A percentile compares a stretch with the other conserved stretches of the same genome.
Evolutionary conservation across 768 basidiomycete genomes (phyloP).

Genomic region (Auricularia sp.): DNA sequence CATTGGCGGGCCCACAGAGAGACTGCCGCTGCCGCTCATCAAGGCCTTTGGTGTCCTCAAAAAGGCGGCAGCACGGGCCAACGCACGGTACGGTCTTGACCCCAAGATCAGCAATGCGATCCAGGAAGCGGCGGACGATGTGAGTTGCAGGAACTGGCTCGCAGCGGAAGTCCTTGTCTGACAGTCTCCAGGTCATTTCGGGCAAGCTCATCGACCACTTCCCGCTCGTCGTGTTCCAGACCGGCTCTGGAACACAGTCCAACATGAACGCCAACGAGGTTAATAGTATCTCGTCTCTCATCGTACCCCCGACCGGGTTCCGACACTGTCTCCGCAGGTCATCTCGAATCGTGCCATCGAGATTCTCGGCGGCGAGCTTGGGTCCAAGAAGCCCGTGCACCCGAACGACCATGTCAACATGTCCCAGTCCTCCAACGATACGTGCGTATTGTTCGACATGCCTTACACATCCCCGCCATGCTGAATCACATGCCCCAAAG

Average conservation of each 20-base stretch:
- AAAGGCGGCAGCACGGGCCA: slow-evolving; percentile 90
- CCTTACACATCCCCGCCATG: background rate
- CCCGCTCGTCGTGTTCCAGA: slow-evolving; percentile 98
- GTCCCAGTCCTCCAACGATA: slow-evolving; percentile 98
- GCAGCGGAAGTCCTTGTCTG: too few relatives aligned
- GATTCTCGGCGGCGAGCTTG: slow-evolving; percentile 87
- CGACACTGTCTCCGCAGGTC: slow-evolving; percentile 42
- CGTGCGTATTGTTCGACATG: slow-evolving; percentile 40
- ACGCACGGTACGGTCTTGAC: slow-evolving; percentile 84
- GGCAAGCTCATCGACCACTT: slow-evolving; percentile 93
- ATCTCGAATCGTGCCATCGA: slow-evolving; percentile 98
- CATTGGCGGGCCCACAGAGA: slow-evolving; percentile 90
- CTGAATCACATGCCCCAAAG: slow-evolving; percentile 28
- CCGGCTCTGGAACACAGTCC: slow-evolving; percentile 95
- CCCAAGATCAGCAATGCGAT: slow-evolving; percentile 81
- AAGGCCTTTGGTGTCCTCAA: slow-evolving; percentile 97
- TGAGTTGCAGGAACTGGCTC: slow-evolving; percentile 17
- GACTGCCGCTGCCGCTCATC: slow-evolving; percentile 90
- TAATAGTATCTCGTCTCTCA: background rate
- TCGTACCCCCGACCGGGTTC: background rate
- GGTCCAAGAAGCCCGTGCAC: slow-evolving; percentile 94
- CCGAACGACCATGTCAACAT: slow-evolving; percentile 99
- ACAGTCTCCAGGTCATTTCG: slow-evolving; percentile 70
- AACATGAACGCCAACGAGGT: slow-evolving; percentile 99
- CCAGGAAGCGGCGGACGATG: slow-evolving; percentile 89